These are phyloP conservation scores for Aspergillus haitiensis DNA, from an alignment of 495 filamentous ascomycete species.

Conservation along the genomic window DNA sequence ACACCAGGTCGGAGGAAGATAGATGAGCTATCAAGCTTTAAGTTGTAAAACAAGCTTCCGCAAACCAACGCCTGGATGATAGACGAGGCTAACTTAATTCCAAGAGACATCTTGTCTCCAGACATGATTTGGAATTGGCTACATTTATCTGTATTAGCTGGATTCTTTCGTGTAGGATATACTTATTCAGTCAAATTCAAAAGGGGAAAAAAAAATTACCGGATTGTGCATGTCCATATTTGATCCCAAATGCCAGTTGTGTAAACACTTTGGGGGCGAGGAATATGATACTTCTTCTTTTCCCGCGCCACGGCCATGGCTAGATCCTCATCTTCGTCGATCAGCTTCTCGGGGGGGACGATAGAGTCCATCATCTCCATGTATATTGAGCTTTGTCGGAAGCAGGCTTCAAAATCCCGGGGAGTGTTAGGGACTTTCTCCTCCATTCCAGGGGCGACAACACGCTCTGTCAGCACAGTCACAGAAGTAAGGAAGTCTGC, in stretches of 20 bases:
- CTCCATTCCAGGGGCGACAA: constrained; percentile 64
- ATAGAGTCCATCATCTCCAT: constrained; percentile 63
- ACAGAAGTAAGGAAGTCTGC: constrained; percentile 80
- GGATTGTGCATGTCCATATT: constrained; percentile 54
- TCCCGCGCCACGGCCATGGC: constrained; percentile 46
- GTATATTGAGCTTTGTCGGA: constrained; percentile 68
- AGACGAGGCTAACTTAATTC: constrained; percentile 34
- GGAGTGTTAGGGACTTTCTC: constrained; percentile 65
- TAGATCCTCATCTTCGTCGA: constrained; percentile 44
- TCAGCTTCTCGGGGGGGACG: constrained; percentile 47
- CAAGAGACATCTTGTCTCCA: constrained; percentile 39
- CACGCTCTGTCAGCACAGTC: constrained; percentile 67
- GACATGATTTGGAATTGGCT: constrained; percentile 43
- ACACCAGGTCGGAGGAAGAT: constrained; percentile 44
- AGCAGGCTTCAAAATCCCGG: constrained; percentile 71
- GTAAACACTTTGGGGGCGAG: constrained; percentile 45
- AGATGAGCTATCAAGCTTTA: constrained; percentile 37
- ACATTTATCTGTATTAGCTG: not conserved
- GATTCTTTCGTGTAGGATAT: too few relatives aligned
- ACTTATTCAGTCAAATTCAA: too few relatives aligned
- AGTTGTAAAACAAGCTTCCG: constrained; percentile 45
- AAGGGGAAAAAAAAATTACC: constrained; percentile 24
- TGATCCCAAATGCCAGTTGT: constrained; percentile 59
- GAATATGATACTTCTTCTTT: constrained; percentile 54
- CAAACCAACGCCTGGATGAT: constrained; percentile 43